These are phyloP conservation scores for Friedmanniomyces endolithicus DNA, from an alignment of 495 filamentous ascomycete species.

Conservation along the genomic window DNA sequence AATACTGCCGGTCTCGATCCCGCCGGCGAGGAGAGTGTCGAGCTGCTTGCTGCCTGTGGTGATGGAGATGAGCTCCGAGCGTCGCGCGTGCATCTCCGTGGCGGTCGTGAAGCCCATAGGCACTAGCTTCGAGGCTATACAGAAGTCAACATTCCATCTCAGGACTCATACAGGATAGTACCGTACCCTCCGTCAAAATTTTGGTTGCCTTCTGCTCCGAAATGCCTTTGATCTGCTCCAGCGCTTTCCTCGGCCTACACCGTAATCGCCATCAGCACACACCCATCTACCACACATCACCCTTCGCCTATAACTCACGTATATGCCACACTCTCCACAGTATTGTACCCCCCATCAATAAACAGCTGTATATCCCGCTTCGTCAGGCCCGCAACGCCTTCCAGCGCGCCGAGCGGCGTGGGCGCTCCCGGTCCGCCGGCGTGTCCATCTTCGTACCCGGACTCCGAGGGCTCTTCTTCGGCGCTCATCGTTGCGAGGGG, in stretches of 20 bases:
- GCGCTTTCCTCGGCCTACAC: constrained; percentile 57
- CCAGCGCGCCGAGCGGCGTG: constrained; percentile 77
- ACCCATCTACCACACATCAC: background rate
- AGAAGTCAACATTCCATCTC: background rate
- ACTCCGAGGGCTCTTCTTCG: constrained; percentile 47
- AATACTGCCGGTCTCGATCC: constrained; percentile 91
- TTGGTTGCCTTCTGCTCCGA: constrained; percentile 93
- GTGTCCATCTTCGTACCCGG: constrained; percentile 46
- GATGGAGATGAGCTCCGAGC: constrained; percentile 92
- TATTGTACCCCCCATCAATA: constrained; percentile 84
- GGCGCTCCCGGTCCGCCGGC: constrained; percentile 80
- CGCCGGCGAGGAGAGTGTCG: constrained; percentile 87
- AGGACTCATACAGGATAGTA: background rate
- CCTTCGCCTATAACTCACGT: constrained; percentile 42
- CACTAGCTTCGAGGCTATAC: constrained; percentile 77
- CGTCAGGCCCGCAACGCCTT: constrained; percentile 79
- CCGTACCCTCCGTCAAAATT: constrained; percentile 74
- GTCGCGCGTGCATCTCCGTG: constrained; percentile 96
- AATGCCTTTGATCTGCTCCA: constrained; percentile 94
- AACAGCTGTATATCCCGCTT: constrained; percentile 87
- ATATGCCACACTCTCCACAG: constrained; percentile 89
- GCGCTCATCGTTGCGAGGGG: constrained; percentile 36
- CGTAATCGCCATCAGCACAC: constrained; percentile 3
- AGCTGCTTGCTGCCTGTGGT: constrained; percentile 95
- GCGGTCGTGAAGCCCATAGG: constrained; percentile 98